Evolutionary conservation across 225 moss, liverwort and hornwort genomes (phyloP), one percentile per base, ranked within the genome.

Genomic region (Straminergon stramineum): DNA sequence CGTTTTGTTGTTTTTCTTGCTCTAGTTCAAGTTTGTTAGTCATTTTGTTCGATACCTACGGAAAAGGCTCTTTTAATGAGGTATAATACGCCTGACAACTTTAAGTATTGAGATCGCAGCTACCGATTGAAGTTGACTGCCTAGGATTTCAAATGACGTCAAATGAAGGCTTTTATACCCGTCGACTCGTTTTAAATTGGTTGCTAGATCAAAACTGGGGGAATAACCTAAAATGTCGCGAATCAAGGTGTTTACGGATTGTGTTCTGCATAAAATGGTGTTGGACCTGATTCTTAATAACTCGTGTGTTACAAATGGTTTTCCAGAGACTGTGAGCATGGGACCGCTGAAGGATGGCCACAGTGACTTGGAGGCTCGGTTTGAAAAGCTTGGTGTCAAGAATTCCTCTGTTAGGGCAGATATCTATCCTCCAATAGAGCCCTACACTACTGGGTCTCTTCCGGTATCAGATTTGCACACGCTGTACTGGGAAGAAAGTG

Each of bases 401-500:
- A 89, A 90, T 79, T 85, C 70, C 4, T 81, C 86, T 62, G 86
- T 89, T 7, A 93, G 96, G 53, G 90, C 88, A 66, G 92, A 95
- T 16, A 88, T 90, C 32, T 99, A 96, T 88, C 91, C 96, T 58
- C 32, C 77, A 24, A 90, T 97, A 71, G 93, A 97, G 17, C 91
- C 94, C 43, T 88, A 94, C 84, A 82, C 87, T 43, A 91, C 95
- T 32, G 96, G 96, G 73, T 91, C 83, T 74, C 93, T 99, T 69
- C 90, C 92, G 83, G 99, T 97, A 34, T 99, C 97, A 68, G 92
- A 97, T 31, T 91, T 66, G 79, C 99, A 99, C 88, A 91, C 93
- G 64, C 85, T 99, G 34, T 99, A 97, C 76, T 99, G 99, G 97
- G 99, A 99, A 93, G 96, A 99, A 91, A 95, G 95, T 92, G 97